A percentile compares a stretch with the other conserved stretches of the same genome.
These are phyloP conservation scores for Schizopora paradoxa DNA, from an alignment of 1,284 basidiomycete species.

Conservation along the genomic window DNA sequence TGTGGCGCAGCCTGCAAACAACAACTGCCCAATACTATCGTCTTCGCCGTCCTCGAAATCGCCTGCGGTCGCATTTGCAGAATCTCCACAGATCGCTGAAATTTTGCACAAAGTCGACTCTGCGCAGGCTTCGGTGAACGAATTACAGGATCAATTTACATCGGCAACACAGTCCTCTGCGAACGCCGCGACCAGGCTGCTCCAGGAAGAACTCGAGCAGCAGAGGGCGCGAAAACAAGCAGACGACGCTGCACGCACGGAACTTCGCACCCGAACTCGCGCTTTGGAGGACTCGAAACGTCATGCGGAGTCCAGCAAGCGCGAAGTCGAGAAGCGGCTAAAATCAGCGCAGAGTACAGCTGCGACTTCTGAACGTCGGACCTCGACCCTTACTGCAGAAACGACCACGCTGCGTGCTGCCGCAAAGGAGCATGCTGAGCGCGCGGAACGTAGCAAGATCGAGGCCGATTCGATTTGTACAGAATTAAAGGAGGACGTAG, in stretches of 20 bases:
- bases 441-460: conserved; percentile 41
- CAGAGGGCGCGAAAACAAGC: conserved; percentile 74
- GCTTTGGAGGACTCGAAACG: conserved; percentile 84
- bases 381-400: conserved; percentile 57
- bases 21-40: too few species aligned
- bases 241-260: conserved; percentile 75
- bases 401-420: conserved; percentile 63
- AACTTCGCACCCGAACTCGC: conserved; percentile 80
- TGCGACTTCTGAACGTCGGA: too few species aligned
- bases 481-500: conserved; percentile 45
- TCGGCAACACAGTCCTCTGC: conserved; percentile 53
- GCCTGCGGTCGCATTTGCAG: conserved; percentile 46
- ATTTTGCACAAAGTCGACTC: conserved; percentile 73
- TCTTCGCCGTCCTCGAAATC: conserved; percentile 26
- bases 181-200: conserved; percentile 51
- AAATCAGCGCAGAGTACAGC: too few species aligned
- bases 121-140: conserved; percentile 60
- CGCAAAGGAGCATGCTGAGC: conserved; percentile 47
- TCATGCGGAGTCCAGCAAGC: conserved; percentile 68
- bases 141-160: conserved; percentile 71
- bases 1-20: conserved; percentile 22
- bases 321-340: conserved; percentile 86
- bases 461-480: conserved; percentile 40
- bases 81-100: conserved; percentile 69
- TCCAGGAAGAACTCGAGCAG: conserved; percentile 71